Base-by-base conservation (phyloP, 2,329 filamentous ascomycete species). In the Exophiala phaeomuriformis region DNA sequence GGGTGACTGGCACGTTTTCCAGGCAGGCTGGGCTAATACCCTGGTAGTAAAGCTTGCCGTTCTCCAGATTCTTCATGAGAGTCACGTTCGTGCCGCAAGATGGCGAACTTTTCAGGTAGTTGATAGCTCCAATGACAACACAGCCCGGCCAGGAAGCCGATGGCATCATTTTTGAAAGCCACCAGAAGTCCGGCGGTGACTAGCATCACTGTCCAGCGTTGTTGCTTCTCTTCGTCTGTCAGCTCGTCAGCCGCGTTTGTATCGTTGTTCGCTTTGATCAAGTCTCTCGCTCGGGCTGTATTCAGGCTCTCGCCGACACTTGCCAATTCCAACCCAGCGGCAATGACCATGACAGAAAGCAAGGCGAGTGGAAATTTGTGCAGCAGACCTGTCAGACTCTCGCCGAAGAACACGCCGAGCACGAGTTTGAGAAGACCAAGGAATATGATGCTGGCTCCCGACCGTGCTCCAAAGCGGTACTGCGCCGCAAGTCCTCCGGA, bases 401-500 rank as follows among this genome's bases (percentile, higher is more conserved):
- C 80, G 0, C 88, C 87, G 43, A 90, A 85, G 31, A 88, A 64
- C 0, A 95, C 66, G 0, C 91, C 91, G 0, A 96, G 73, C 0
- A 85, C 3, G 3, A 95, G 69, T 68, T 95, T 67, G 90, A 86
- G 71, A 0, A 80, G 43, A 0, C 91, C 91, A 0, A 97, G 79
- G 28, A 95, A 67, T 49, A 96, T 81, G 57, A 96, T 79, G 62
- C 85, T 90, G 0, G 88, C 82, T 6, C 91, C 91, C 55, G 88
- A 94, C 45, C 91, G 83, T 3, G 91, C 90, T 0, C 91, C 91
- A 62, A 97, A 97, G 3, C 89, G 83, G 68, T 89, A 88, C 67
- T 97, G 91, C 0, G 86, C 93, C 3, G 93, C 93, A 0, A 97
- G 75, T 0, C 91, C 91, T 2, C 91, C 91, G 0, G 89, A 89